Conservation (phyloP, 441 rosid genomes). For the Pelargonium cotyledonis region DNA sequence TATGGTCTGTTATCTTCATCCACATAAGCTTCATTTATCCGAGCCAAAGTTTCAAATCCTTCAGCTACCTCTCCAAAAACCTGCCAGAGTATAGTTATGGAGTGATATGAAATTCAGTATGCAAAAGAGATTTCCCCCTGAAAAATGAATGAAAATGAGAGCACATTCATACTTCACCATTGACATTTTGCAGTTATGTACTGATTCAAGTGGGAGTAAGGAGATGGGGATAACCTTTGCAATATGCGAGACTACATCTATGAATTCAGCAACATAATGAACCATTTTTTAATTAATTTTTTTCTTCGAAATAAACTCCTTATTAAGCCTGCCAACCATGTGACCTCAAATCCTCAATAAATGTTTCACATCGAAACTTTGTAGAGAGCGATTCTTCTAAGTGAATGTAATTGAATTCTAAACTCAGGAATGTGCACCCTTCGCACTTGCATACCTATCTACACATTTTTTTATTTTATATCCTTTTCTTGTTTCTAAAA, state of each 20-base stretch:
- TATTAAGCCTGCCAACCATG: not conserved
- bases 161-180: not conserved
- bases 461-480: not conserved
- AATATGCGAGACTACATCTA: not conserved
- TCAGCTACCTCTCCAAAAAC: slow-evolving; percentile 95
- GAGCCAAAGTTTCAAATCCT: slow-evolving; percentile 72
- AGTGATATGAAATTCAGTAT: not conserved
- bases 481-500: not conserved
- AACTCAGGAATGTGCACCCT: not conserved
- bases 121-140: not conserved
- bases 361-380: not conserved
- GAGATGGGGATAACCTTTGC: not conserved
- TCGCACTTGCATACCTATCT: not conserved
- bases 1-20: slow-evolving; percentile 77
- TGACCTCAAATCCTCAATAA: not conserved
- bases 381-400: not conserved
- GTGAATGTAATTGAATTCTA: not conserved
- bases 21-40: slow-evolving; percentile 87
- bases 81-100: slow-evolving; percentile 29
- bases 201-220: too few relatives aligned
- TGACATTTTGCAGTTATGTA: too few relatives aligned
- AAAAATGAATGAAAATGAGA: not conserved
- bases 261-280: not conserved
- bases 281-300: too few relatives aligned
- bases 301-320: too few relatives aligned